Conservation (phyloP, 257 asterid species). For the Solanum virginianum region DNA sequence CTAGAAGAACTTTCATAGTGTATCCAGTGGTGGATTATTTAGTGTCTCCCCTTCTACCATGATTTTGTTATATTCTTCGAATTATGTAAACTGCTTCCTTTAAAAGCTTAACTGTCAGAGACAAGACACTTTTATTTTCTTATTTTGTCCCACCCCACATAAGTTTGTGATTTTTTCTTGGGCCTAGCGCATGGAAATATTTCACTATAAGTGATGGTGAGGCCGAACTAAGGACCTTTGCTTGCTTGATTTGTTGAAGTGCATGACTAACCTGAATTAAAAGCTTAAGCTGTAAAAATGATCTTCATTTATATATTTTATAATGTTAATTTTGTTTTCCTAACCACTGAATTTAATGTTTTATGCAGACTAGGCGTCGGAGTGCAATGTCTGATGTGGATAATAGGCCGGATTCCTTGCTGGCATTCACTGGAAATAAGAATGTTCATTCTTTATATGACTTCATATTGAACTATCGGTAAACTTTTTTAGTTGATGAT, state of each 20-base stretch:
- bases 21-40: neutral
- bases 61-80: neutral
- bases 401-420: slow-evolving; percentile 67
- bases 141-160: neutral
- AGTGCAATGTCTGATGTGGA: slow-evolving; percentile 48
- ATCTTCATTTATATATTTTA: neutral
- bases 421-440: slow-evolving; percentile 60
- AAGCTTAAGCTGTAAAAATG: neutral
- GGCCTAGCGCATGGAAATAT: neutral
- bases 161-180: neutral
- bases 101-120: neutral
- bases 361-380: slow-evolving; percentile 50
- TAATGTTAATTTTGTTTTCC: neutral
- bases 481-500: neutral
- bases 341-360: neutral
- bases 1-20: neutral
- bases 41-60: neutral
- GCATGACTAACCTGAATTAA: neutral
- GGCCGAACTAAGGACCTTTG: neutral
- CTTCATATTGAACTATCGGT: slow-evolving; percentile 76
- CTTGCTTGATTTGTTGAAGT: neutral
- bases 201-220: neutral
- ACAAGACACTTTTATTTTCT: neutral
- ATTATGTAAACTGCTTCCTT: neutral
- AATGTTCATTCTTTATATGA: slow-evolving; percentile 69